These are phyloP conservation scores for Baorangia bicolor DNA, from an alignment of 768 basidiomycete species.

Conservation along the genomic window DNA sequence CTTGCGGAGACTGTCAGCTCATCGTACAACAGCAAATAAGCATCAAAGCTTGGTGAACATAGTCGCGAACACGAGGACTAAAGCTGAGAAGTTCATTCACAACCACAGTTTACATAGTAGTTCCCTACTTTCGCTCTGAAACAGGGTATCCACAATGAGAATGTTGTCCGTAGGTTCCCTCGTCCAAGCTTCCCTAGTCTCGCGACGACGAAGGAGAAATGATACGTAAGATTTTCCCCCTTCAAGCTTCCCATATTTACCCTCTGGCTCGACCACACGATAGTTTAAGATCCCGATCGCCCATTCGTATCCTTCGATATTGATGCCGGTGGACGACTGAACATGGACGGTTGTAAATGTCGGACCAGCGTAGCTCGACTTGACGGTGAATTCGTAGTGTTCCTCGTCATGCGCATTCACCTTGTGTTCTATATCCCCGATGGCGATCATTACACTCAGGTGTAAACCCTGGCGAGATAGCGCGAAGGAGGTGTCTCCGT, in stretches of 20 bases:
- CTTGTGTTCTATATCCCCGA: constrained; percentile 2
- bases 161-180: constrained; percentile 16
- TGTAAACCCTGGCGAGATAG: constrained; percentile 16
- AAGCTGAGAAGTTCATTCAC: too few species aligned
- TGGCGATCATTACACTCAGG: constrained; percentile 11
- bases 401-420: background rate
- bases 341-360: constrained; percentile 3
- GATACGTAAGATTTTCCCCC: constrained; percentile 11
- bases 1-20: too few species aligned
- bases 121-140: constrained; percentile 13
- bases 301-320: constrained; percentile 1
- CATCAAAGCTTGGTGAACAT: too few species aligned
- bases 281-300: constrained; percentile 17
- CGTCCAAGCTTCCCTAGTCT: constrained; percentile 3
- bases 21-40: too few species aligned
- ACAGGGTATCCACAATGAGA: constrained; percentile 12
- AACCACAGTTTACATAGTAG: constrained; percentile 9
- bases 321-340: background rate
- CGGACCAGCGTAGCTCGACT: constrained; percentile 2
- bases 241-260: constrained; percentile 7
- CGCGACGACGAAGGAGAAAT: constrained; percentile 10
- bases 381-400: constrained; percentile 9
- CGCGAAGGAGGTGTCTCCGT: constrained; percentile 17
- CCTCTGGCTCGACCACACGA: constrained; percentile 10
- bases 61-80: too few species aligned